These are phyloP conservation scores for Ilex aquifolium DNA, from an alignment of 257 asterid genomes.

Conservation along the genomic window DNA sequence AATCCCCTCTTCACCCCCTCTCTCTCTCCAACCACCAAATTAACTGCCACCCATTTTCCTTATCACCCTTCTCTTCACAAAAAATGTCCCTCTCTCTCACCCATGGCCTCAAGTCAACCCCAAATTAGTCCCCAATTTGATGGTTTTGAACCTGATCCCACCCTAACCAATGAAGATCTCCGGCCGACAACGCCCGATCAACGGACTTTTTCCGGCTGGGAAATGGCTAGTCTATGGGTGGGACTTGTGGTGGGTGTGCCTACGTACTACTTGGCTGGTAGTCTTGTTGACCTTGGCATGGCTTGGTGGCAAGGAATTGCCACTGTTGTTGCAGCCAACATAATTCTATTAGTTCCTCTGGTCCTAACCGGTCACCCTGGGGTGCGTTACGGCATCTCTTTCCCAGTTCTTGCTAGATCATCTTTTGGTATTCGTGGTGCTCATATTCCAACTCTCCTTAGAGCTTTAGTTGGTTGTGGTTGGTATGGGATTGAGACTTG, in stretches of 20 bases:
- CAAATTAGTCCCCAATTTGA: slow-evolving; percentile 15
- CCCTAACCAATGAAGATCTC: slow-evolving; percentile 74
- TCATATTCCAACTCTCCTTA: slow-evolving; percentile 67
- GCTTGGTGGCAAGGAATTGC: slow-evolving; percentile 99
- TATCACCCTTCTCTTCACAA: not conserved
- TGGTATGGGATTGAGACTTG: slow-evolving; percentile 97
- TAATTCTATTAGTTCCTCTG: slow-evolving; percentile 48
- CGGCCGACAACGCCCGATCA: slow-evolving; percentile 46
- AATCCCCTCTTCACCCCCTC: slow-evolving; percentile 2
- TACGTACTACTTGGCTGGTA: slow-evolving; percentile 82
- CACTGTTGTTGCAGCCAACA: slow-evolving; percentile 76
- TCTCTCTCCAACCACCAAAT: slow-evolving; percentile 1
- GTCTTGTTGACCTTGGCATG: slow-evolving; percentile 92
- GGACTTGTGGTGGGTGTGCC: slow-evolving; percentile 93
- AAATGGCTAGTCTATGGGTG: slow-evolving; percentile 80
- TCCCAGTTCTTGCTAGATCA: slow-evolving; percentile 76
- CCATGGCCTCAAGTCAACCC: slow-evolving; percentile 31
- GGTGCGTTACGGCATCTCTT: slow-evolving; percentile 72
- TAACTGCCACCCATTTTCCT: not conserved
- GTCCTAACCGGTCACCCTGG: slow-evolving; percentile 83
- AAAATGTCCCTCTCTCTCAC: slow-evolving; percentile 7
- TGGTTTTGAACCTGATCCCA: slow-evolving; percentile 39
- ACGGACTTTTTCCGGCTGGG: slow-evolving; percentile 60
- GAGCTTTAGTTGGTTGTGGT: slow-evolving; percentile 84
- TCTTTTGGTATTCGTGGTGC: slow-evolving; percentile 84